phyloP scores from a whole-genome alignment of 371 early-diverging fungal genomes.

The Actinomortierella ambigua region DNA sequence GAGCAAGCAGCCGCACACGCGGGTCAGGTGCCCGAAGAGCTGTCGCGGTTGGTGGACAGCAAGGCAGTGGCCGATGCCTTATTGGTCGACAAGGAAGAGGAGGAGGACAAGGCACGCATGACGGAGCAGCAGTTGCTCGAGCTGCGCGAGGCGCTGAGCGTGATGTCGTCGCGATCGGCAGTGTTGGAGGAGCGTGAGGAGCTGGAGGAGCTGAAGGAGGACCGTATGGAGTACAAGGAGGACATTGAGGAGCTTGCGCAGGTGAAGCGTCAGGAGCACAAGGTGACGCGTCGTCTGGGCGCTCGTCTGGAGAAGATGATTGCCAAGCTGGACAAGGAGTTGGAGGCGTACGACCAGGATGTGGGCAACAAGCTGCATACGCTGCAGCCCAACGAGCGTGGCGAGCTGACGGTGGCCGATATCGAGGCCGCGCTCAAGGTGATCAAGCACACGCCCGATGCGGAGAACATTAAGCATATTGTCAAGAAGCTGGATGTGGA shows the following conservation, averaged over 20 bases:
- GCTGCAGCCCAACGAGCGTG: slow-evolving; percentile 55
- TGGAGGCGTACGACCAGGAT: slow-evolving; percentile 59
- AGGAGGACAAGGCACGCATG: slow-evolving; percentile 53
- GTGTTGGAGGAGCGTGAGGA: slow-evolving; percentile 71
- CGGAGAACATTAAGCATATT: slow-evolving; percentile 66
- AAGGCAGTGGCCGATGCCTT: neutral
- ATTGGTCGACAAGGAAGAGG: slow-evolving; percentile 23
- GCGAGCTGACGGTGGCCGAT: slow-evolving; percentile 64
- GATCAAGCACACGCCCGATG: slow-evolving; percentile 66
- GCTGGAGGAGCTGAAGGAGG: slow-evolving; percentile 66
- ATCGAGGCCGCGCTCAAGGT: slow-evolving; percentile 67
- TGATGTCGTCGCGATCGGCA: slow-evolving; percentile 65
- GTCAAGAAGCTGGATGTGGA: slow-evolving; percentile 69
- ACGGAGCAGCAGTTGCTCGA: slow-evolving; percentile 68
- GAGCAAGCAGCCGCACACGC: slow-evolving; percentile 48
- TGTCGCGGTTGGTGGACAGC: slow-evolving; percentile 25
- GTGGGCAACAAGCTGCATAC: slow-evolving; percentile 46
- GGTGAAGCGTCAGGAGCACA: slow-evolving; percentile 60
- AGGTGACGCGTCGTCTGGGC: slow-evolving; percentile 60
- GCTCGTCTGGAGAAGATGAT: slow-evolving; percentile 70
- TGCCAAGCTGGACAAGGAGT: slow-evolving; percentile 71
- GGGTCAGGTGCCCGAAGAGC: slow-evolving; percentile 37
- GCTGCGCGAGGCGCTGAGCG: slow-evolving; percentile 65
- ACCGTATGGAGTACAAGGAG: slow-evolving; percentile 71
- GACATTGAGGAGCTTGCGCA: slow-evolving; percentile 65